Conservation (phyloP, 306 rosid species). For the Senna tora region DNA sequence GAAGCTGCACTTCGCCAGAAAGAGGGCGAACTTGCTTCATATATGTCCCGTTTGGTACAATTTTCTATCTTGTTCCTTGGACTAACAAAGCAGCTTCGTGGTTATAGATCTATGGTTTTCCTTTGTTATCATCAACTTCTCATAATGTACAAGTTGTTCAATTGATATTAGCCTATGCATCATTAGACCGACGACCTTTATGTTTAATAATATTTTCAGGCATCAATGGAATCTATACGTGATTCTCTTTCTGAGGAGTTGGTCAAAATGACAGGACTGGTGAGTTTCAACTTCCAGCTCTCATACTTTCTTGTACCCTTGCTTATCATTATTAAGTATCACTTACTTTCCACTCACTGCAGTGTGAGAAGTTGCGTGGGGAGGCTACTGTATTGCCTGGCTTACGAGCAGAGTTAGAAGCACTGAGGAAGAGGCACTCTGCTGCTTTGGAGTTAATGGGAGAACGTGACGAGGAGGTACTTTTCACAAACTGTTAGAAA, state of each 20-base stretch:
- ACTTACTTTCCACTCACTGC: slow-evolving; percentile 36
- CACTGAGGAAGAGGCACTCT: slow-evolving; percentile 93
- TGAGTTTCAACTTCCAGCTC: slow-evolving; percentile 37
- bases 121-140: slow-evolving; percentile 8
- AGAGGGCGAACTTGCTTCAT: slow-evolving; percentile 99
- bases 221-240: slow-evolving; percentile 92
- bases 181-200: slow-evolving; percentile 7
- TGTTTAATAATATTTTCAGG: slow-evolving; percentile 51
- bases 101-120: slow-evolving; percentile 27
- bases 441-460: slow-evolving; percentile 99
- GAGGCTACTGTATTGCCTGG: slow-evolving; percentile 88
- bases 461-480: slow-evolving; percentile 99
- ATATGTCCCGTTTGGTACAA: slow-evolving; percentile 93
- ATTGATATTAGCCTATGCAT: slow-evolving; percentile 26
- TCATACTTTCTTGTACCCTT: slow-evolving; percentile 4
- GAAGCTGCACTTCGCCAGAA: slow-evolving; percentile 98
- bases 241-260: slow-evolving; percentile 98
- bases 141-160: slow-evolving; percentile 15
- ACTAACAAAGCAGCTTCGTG: slow-evolving; percentile 26
- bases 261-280: slow-evolving; percentile 95
- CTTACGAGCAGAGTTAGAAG: slow-evolving; percentile 88
- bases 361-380: slow-evolving; percentile 90
- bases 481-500: slow-evolving; percentile 13
- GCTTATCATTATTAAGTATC: slow-evolving; percentile 36
- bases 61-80: slow-evolving; percentile 31